Base-by-base conservation (phyloP, 208 protist species). In the Phytomonas serpens region DNA sequence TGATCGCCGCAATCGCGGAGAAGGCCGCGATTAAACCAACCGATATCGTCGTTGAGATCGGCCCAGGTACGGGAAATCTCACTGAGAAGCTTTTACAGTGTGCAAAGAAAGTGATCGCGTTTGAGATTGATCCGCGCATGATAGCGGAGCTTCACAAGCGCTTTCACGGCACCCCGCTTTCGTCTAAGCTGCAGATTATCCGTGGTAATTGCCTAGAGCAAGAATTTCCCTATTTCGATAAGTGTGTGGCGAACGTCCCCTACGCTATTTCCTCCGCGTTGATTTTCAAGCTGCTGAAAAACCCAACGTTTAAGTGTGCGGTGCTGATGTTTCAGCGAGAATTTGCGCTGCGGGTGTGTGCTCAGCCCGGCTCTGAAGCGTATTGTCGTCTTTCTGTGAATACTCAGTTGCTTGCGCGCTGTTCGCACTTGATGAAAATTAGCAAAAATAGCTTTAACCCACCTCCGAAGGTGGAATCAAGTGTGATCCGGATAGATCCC, bases 311-410 rank as follows among this genome's bases (percentile, higher is more conserved):
- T 73, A 97, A 98, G 70, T 98, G 89, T 69, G 98, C 98, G 7
- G 97, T 99, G 65, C 87, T 99, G 29, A 99, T 99, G 99, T 99
- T 99, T 80, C 99, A 99, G 90, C 74, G 94, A 4, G 99, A 99
- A 83, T 99, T 99, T 82, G 99, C 99, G 27, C 76, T 98, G 70
- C 86, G 99, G 38, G 85, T 99, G 16, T 94, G 97, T 34, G 99
- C 99, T n/a, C 89, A 98, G 84, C 98, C 99, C 11, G 98, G 95
- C 52, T 89, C 97, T 27, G 87, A 96, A 77, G 81, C 98, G 31
- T 99, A 99, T 83, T 99, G 98, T 82, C 92, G 99, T 61, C 89
- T 99, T 13, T 98, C 98, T 23, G 97, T 99, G 27, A 99, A 99
- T 82, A 94, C 98, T 11, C 98, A 99, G 82, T 90, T 99, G 29